phyloP scores from a whole-genome alignment of 2,329 filamentous ascomycete genomes.

The Cryphonectria japonica region DNA sequence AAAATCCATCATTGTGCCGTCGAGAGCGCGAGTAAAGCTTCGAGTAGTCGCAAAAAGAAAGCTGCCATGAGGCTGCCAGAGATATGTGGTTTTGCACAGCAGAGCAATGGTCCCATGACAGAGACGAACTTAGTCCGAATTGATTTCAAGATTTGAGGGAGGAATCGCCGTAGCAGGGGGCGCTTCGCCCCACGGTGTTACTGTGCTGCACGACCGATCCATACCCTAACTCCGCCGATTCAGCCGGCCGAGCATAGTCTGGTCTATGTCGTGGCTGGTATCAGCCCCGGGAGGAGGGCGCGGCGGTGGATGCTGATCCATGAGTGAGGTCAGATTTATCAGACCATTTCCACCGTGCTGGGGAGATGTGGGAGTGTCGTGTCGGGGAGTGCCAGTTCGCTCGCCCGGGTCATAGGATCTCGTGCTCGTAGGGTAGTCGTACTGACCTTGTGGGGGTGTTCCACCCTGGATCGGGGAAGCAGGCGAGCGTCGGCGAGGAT shows the following conservation, averaged over 20 bases:
- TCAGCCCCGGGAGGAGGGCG: constrained; percentile 30
- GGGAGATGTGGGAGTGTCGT: constrained; percentile 43
- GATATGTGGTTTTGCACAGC: not conserved
- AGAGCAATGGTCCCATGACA: not conserved
- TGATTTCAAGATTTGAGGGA: not conserved
- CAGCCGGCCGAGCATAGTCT: constrained; percentile 57
- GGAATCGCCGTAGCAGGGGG: not conserved
- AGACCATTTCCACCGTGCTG: constrained; percentile 34
- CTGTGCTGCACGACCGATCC: constrained; percentile 2
- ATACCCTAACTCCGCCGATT: constrained; percentile 42
- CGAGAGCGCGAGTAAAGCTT: not conserved
- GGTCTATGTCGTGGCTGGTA: constrained; percentile 54
- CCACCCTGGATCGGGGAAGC: constrained; percentile 50
- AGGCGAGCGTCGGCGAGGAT: constrained; percentile 55
- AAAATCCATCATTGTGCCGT: not conserved
- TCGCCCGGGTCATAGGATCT: constrained; percentile 37
- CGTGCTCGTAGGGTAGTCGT: constrained; percentile 37
- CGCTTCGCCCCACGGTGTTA: not conserved
- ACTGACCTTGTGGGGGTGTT: constrained; percentile 50
- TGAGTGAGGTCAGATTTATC: constrained; percentile 57
- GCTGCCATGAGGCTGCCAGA: not conserved
- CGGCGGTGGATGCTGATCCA: constrained; percentile 43
- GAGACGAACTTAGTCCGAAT: not conserved
- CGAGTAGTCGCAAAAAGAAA: not conserved
- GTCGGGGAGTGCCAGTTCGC: constrained; percentile 44